Percentiles rank a stretch among this genome's conserved stretches.
Conservation (phyloP, 169 alveolate genomes). For the Plasmodium billcollinsi region DNA sequence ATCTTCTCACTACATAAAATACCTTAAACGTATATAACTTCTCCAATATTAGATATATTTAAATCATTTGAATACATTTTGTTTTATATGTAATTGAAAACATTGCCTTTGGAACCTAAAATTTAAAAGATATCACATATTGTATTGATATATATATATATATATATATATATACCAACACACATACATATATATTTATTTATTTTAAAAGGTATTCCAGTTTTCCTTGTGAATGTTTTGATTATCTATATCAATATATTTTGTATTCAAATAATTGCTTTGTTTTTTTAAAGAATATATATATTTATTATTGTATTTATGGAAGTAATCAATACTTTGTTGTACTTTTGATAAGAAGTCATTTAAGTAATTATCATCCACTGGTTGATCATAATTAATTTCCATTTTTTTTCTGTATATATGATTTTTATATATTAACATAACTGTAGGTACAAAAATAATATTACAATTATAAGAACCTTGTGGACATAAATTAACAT, state of each 20-base stretch:
- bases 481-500: conserved; percentile 66
- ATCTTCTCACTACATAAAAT: too few relatives aligned
- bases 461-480: conserved; percentile 59
- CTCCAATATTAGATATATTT: too few relatives aligned
- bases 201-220: conserved; percentile 59
- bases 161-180: too few relatives aligned
- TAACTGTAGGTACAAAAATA: conserved; percentile 56
- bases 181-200: neutral
- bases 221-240: conserved; percentile 74
- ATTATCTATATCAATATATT: conserved; percentile 62
- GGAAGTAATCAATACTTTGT: conserved; percentile 46
- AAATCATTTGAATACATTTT: too few relatives aligned
- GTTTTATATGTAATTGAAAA: neutral
- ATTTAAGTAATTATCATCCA: conserved; percentile 45
- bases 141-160: too few relatives aligned
- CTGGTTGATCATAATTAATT: conserved; percentile 58
- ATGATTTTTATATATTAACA: conserved; percentile 68
- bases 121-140: too few relatives aligned
- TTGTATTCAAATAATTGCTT: conserved; percentile 70
- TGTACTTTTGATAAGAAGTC: conserved; percentile 47
- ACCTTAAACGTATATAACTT: too few relatives aligned
- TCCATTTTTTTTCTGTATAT: conserved; percentile 62
- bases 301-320: conserved; percentile 55
- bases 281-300: conserved; percentile 44
- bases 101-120: too few relatives aligned